Evolutionary conservation across 2,329 filamentous ascomycete genomes (phyloP).

Genomic region (Sporothrix pallida): DNA sequence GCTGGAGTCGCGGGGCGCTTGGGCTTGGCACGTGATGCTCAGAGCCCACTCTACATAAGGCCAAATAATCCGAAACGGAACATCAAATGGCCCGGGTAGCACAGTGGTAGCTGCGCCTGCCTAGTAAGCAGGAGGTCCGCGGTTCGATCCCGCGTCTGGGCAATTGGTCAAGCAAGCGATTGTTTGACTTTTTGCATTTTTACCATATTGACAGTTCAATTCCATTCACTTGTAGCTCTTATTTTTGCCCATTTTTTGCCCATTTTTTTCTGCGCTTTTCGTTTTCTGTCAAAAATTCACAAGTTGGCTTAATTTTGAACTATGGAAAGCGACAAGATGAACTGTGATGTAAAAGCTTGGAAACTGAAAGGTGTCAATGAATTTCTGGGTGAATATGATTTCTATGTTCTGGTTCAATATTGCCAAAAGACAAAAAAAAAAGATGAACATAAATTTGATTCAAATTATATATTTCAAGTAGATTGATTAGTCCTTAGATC

Average conservation of each 20-base stretch:
- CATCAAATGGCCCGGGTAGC: slow-evolving; percentile 35
- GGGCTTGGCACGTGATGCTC: not conserved
- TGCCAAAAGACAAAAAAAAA: no score
- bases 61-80: slow-evolving; percentile 7
- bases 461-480: no score
- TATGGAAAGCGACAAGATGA: no score
- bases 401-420: no score
- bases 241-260: not conserved
- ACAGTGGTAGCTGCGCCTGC: slow-evolving; percentile 38
- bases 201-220: not conserved
- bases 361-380: no score
- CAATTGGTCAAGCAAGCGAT: not conserved
- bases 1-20: no score
- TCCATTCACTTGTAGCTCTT: not conserved
- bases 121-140: slow-evolving; percentile 38
- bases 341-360: no score
- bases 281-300: no score
- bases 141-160: slow-evolving; percentile 38
- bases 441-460: no score
- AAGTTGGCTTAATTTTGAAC: no score
- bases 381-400: no score
- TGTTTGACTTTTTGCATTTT: slow-evolving; percentile 7
- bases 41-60: not conserved
- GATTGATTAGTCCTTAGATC: no score
- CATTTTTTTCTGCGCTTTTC: not conserved